Evolutionary conservation across 495 filamentous ascomycete genomes (phyloP).

Genomic region (Parmelia sp.): DNA sequence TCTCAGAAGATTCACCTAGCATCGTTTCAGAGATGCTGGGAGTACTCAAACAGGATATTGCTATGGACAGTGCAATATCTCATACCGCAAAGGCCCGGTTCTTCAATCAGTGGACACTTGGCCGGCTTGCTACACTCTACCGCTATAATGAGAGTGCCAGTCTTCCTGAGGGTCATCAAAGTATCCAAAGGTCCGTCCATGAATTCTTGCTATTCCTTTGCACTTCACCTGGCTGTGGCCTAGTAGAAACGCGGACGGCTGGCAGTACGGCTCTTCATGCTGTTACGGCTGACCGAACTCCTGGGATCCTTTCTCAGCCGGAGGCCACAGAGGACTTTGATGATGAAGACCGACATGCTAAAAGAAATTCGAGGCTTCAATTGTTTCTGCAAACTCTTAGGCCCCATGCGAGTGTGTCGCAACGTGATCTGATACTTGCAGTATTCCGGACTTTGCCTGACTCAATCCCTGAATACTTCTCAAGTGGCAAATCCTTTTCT

Average conservation of each 20-base stretch:
- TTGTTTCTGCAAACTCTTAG: conserved; percentile 72
- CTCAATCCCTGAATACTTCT: conserved; percentile 77
- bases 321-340: neutral
- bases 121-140: conserved; percentile 65
- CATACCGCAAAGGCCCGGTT: conserved; percentile 64
- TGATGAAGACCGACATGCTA: neutral
- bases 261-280: conserved; percentile 49
- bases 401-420: conserved; percentile 72
- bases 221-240: conserved; percentile 60
- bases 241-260: conserved; percentile 59
- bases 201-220: conserved; percentile 67
- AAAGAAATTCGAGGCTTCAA: conserved; percentile 61
- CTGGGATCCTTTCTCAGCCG: neutral
- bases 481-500: conserved; percentile 67
- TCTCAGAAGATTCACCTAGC: conserved; percentile 66
- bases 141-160: conserved; percentile 54
- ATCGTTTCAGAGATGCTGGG: conserved; percentile 62
- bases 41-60: conserved; percentile 55
- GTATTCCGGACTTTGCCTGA: conserved; percentile 81
- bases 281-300: neutral
- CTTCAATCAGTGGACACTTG: conserved; percentile 63
- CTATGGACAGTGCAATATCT: conserved; percentile 62
- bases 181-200: conserved; percentile 57
- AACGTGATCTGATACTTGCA: conserved; percentile 70
- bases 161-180: conserved; percentile 34